Conservation (phyloP, 1,284 basidiomycete species). For the Pholiota adiposa region DNA sequence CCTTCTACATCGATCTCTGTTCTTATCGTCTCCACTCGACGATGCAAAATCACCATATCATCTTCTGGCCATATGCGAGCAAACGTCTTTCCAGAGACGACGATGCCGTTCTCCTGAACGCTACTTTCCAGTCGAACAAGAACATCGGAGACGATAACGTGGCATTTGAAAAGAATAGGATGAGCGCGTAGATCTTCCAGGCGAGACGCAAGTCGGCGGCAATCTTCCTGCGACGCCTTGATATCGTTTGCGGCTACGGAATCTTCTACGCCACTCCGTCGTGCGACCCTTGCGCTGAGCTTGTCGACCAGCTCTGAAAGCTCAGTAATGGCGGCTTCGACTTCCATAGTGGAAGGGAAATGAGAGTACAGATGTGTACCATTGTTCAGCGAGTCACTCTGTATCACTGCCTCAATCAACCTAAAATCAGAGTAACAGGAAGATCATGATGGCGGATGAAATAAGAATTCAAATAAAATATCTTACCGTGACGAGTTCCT, state of each 20-base stretch:
- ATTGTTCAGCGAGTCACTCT: neutral
- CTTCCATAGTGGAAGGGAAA: neutral
- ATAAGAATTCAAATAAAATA: too few relatives aligned
- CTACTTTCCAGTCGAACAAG: constrained; percentile 2
- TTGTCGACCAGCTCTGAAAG: neutral
- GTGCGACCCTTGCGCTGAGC: neutral
- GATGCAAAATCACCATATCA: neutral
- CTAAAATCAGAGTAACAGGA: neutral
- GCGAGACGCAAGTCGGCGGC: neutral
- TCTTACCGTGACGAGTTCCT: neutral
- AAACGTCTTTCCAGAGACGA: neutral
- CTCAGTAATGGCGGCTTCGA: neutral
- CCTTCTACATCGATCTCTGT: neutral
- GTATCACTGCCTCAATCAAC: neutral
- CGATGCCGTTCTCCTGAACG: neutral
- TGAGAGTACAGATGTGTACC: neutral
- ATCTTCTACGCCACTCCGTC: neutral
- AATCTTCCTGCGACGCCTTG: neutral
- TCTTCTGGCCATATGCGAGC: constrained; percentile 6
- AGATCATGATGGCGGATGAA: neutral
- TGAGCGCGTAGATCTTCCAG: neutral
- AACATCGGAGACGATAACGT: constrained; percentile 1
- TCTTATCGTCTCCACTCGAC: neutral
- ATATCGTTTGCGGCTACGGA: neutral
- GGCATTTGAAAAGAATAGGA: neutral